Evolutionary conservation across 768 basidiomycete species (phyloP).

Genomic region (Mycena vitilis): DNA sequence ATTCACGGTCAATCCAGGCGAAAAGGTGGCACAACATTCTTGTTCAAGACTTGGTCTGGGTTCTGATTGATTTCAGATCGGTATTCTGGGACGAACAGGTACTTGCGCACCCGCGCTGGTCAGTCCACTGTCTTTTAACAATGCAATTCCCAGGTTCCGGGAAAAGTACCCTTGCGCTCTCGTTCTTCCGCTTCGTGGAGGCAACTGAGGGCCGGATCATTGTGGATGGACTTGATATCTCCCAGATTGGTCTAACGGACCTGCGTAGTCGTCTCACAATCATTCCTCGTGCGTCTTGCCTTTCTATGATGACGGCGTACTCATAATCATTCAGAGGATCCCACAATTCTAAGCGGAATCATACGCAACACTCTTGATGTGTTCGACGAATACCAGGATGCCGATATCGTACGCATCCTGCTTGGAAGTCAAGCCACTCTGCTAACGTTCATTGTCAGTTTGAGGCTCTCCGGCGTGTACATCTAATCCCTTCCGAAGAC

Average conservation of each 20-base stretch:
- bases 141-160: conserved; percentile 60
- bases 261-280: conserved; percentile 76
- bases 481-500: conserved; percentile 75
- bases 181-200: conserved; percentile 87
- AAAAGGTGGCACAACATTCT: conserved; percentile 64
- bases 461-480: conserved; percentile 84
- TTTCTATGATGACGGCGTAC: background rate
- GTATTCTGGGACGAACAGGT: conserved; percentile 64
- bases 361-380: conserved; percentile 85
- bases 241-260: conserved; percentile 74
- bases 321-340: conserved; percentile 73
- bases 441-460: conserved; percentile 56
- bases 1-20: conserved; percentile 79
- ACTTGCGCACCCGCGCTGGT: background rate
- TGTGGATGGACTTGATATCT: conserved; percentile 75
- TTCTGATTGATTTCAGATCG: conserved; percentile 55
- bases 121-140: no score
- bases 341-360: conserved; percentile 87
- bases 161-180: conserved; percentile 86
- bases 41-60: background rate
- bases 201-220: conserved; percentile 70
- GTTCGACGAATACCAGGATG: conserved; percentile 86
- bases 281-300: conserved; percentile 67
- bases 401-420: conserved; percentile 70
- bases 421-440: no score